These are phyloP conservation scores for Inonotus hispidus DNA, from an alignment of 1,284 basidiomycete genomes.

Conservation along the genomic window DNA sequence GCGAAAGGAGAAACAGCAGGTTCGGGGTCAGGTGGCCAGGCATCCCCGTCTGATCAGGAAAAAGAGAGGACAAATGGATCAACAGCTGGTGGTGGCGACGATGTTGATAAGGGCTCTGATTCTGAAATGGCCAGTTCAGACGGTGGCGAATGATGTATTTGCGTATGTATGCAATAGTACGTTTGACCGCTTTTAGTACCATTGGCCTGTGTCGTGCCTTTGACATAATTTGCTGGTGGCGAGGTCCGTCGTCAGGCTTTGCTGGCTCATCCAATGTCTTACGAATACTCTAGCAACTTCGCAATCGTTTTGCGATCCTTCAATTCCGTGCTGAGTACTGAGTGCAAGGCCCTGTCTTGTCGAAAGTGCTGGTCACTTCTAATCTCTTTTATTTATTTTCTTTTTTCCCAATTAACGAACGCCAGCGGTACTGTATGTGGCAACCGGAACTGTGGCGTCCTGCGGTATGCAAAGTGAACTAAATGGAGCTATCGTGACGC, in stretches of 20 bases:
- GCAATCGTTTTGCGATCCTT: too few species aligned
- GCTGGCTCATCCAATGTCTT: too few species aligned
- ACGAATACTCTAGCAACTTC: too few species aligned
- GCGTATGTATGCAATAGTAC: neutral
- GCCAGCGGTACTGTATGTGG: neutral
- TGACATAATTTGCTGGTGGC: too few species aligned
- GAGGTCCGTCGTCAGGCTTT: too few species aligned
- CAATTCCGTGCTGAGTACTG: too few species aligned
- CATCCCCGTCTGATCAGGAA: neutral
- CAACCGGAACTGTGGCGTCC: neutral
- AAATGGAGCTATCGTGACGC: neutral
- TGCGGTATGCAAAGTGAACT: neutral
- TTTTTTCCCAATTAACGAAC: too few species aligned
- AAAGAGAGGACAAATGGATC: neutral
- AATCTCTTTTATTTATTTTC: too few species aligned
- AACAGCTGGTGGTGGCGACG: neutral
- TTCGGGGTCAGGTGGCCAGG: neutral
- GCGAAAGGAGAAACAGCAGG: neutral
- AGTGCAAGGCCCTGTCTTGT: too few species aligned
- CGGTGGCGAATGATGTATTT: slow-evolving; percentile 22
- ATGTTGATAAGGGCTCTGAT: slow-evolving; percentile 16
- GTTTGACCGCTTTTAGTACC: neutral
- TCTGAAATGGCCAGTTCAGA: slow-evolving; percentile 30
- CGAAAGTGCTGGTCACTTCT: too few species aligned
- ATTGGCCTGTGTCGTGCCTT: too few species aligned